Base-by-base conservation (phyloP, 768 basidiomycete species). In the Pleurotus platypus region DNA sequence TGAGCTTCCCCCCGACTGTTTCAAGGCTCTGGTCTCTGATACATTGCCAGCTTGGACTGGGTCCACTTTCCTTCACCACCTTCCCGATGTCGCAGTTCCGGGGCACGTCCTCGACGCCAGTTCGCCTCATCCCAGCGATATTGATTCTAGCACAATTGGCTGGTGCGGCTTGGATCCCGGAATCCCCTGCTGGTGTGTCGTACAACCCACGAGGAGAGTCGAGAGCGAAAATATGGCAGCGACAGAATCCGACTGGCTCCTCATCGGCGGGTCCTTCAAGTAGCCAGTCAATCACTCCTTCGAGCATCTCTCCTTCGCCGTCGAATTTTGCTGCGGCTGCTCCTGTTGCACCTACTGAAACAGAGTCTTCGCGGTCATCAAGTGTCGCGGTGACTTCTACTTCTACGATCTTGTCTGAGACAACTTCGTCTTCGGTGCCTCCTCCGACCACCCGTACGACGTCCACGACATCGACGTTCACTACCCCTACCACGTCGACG, bases 271-370 rank as follows among this genome's bases (percentile, higher is more conserved):
- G 13, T 22, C 22, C 46, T 16, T 18, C 46, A n/a, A 12, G 20
- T 35, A 27, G 15, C 27, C 26, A 50, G 20, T 42, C 51, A 22
- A 40, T 20, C 20, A 8, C 22, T 8, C 35, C 12, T 30, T n/a
- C 16, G 12, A 27, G 35, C 11, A 54, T 20, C 24, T 13, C 24
- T 8, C 15, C 49, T 27, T 37, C 46, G 6, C 16, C 20, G 15
- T 42, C 51, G 15, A 54, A 20, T 26, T 48, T 54, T 22, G 37
- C 51, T 11, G 39, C 39, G n/a, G 51, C 51, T 38, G 51, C 51
- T 11, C 22, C 39, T 20, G 39, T 39, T 38, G 51, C 51, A n/a
- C 39, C 27, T 1, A 42, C 51, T 22, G n/a, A 13, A 38, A 54
- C 35, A 22, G 26, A 35, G 26, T 27, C 49, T 26, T 26, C 5